phyloP scores from a whole-genome alignment of 345 rosid species.

The Arabis alpina region DNA sequence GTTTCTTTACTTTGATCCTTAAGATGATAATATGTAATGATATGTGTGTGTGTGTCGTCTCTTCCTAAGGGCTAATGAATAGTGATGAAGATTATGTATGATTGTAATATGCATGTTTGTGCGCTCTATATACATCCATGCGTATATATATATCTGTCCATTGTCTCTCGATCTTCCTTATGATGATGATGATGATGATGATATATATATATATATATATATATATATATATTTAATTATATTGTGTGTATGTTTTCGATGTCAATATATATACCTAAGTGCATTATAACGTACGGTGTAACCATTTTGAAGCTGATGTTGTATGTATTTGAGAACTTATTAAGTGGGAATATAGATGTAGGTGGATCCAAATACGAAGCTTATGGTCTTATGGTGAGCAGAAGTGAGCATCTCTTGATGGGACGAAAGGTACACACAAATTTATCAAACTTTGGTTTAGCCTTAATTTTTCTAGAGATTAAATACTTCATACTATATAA shows the following conservation, averaged over 20 bases:
- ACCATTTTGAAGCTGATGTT: conserved; percentile 12
- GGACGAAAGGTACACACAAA: conserved; percentile 39
- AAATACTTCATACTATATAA: neutral
- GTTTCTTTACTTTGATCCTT: neutral
- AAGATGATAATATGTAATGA: neutral
- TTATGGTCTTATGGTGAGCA: conserved; percentile 23
- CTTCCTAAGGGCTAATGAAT: neutral
- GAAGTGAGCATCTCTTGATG: conserved; percentile 24
- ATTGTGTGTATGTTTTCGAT: neutral
- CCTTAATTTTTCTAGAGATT: neutral
- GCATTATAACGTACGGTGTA: neutral
- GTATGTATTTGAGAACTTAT: conserved; percentile 6
- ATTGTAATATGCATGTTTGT: too few species aligned
- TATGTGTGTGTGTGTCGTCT: neutral
- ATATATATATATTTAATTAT: too few species aligned
- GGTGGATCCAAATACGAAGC: conserved; percentile 34
- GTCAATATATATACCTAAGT: neutral
- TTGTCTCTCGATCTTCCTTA: neutral
- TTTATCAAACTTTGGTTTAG: neutral
- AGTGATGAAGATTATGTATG: neutral
- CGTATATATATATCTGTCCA: neutral
- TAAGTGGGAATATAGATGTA: conserved; percentile 24
- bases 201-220: too few species aligned
- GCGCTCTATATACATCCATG: too few species aligned
- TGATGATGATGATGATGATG: conserved; percentile 1